Percentiles rank a stretch among this genome's conserved stretches.
Evolutionary conservation across 495 filamentous ascomycete species (phyloP).

Genomic region (Astrothelium subdiscretum): DNA sequence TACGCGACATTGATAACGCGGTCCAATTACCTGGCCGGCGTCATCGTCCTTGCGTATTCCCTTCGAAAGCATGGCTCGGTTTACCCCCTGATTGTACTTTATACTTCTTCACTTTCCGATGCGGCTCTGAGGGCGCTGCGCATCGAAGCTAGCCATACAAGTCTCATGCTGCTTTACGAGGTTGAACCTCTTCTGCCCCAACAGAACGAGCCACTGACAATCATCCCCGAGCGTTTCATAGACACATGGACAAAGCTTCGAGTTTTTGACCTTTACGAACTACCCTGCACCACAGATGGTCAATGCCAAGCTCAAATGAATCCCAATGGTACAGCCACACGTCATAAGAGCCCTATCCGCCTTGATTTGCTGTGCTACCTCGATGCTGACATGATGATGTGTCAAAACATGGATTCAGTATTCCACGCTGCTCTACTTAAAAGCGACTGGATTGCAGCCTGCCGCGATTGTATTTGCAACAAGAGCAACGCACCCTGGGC

Average conservation of each 20-base stretch:
- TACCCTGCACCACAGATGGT: slow-evolving; percentile 24
- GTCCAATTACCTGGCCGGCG: slow-evolving; percentile 40
- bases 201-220: slow-evolving; percentile 10
- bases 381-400: slow-evolving; percentile 42
- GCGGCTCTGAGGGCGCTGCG: slow-evolving; percentile 25
- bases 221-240: slow-evolving; percentile 36
- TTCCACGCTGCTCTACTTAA: slow-evolving; percentile 26
- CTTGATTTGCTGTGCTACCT: slow-evolving; percentile 31
- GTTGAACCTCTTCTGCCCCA: slow-evolving; percentile 27
- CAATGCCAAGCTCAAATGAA: slow-evolving; percentile 38
- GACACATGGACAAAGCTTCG: slow-evolving; percentile 48
- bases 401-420: slow-evolving; percentile 34
- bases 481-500: slow-evolving; percentile 37
- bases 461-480: slow-evolving; percentile 43
- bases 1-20: slow-evolving; percentile 39
- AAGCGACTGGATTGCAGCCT: slow-evolving; percentile 35
- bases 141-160: slow-evolving; percentile 24
- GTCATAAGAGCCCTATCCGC: no score
- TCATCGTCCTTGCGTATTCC: slow-evolving; percentile 37
- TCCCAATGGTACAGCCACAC: neutral
- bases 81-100: slow-evolving; percentile 38
- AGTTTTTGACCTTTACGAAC: slow-evolving; percentile 35
- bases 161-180: slow-evolving; percentile 22
- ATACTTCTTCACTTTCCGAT: slow-evolving; percentile 29
- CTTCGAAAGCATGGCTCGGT: slow-evolving; percentile 31